Evolutionary conservation across 768 basidiomycete species (phyloP), one percentile per base, ranked within the genome.

Genomic region (Termitomyces sp.): DNA sequence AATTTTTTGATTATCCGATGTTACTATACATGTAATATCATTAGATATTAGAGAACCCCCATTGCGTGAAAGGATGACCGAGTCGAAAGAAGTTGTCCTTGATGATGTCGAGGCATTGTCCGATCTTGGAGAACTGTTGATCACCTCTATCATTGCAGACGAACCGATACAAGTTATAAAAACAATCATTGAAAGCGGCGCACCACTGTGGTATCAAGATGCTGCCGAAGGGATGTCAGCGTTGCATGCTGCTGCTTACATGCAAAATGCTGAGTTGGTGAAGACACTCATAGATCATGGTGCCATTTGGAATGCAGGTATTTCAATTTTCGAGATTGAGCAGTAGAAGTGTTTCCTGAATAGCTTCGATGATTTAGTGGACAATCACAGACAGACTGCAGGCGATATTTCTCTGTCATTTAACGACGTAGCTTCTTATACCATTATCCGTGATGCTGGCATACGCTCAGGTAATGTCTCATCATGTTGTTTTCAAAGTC

Each of bases 191-290:
- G 77, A 83, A 10, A 77, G 76, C 6, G 91, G 86, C 18, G 88
- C 92, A 7, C 92, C 92, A 1, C 71, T 91, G 50, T 98, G 96
- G 95, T 94, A 88, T 67, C 93, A 97, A 71, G 89, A 88, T 68
- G 82, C 83, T 49, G 76, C 76, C 8, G 84, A 88, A 63, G 94
- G 94, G 0, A 86, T 85, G 61, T 93, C 92, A 5, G 79, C 86
- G 18, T 71, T 98, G 46, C 96, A 98, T 67, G 93, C 92, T 16
- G 96, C 92, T 13, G 89, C 86, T 1, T 93, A 88, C 63, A 70
- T 80, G 47, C 85, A 88, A 64, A 83, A 88, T 62, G 67, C 78
- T 2, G 75, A 78, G n/a, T 74, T 96, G 16, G 78, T 89, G 12
- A 79, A 80, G 54, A 66, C 80, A 6, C 76, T 98, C 35, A 77